A percentile compares a stretch with the other conserved stretches of the same genome.
These are phyloP conservation scores for Saccharomycopsis sp. DNA, from an alignment of 805 yeast genomes.

Conservation along the genomic window DNA sequence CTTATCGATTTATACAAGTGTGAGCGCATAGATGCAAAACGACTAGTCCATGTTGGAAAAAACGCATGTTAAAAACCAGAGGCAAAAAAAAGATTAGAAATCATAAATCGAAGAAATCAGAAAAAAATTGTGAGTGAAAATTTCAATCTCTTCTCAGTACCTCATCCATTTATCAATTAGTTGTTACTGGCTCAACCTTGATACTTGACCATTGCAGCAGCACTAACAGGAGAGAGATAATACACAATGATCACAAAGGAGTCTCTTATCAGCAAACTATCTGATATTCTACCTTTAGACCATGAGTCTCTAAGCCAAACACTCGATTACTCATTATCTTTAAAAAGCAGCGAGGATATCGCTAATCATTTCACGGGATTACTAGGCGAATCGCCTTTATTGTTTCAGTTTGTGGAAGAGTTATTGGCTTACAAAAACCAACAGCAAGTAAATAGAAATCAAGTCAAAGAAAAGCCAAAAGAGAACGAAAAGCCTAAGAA, in stretches of 20 bases:
- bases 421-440: conserved; percentile 30
- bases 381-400: conserved; percentile 50
- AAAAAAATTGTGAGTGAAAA: neutral
- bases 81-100: neutral
- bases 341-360: conserved; percentile 42
- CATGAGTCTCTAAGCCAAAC: conserved; percentile 47
- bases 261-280: conserved; percentile 21
- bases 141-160: neutral
- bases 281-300: conserved; percentile 48
- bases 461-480: neutral
- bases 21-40: neutral
- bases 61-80: neutral
- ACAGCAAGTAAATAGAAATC: conserved; percentile 17
- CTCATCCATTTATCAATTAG: neutral
- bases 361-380: conserved; percentile 47
- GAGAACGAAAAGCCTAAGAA: neutral
- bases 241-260: neutral
- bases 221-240: neutral
- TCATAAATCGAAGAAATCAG: neutral
- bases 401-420: conserved; percentile 40
- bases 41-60: neutral
- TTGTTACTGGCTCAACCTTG: neutral
- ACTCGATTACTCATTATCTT: conserved; percentile 44
- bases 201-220: neutral
- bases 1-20: no score